A percentile compares a stretch with the other conserved stretches of the same genome.
phyloP scores from a whole-genome alignment of 2,329 filamentous ascomycete species.

The Fusarium fracticaudum region DNA sequence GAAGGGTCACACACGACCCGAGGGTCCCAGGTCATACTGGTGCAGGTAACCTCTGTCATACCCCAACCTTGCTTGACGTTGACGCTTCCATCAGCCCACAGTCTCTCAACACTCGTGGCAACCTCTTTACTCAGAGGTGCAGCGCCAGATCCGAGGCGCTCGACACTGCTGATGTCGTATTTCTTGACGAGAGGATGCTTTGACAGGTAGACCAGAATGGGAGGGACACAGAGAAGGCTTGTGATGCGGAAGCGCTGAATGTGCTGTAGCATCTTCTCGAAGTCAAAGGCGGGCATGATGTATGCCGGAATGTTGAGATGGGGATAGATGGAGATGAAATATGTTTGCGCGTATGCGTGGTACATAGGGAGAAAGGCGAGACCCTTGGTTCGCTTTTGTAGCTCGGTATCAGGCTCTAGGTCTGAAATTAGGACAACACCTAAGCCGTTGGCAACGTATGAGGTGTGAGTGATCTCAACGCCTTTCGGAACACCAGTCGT shows the following conservation, averaged over 20 bases:
- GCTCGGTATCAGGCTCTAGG: conserved; percentile 58
- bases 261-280: conserved; percentile 74
- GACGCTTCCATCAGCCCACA: conserved; percentile 54
- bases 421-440: conserved; percentile 59
- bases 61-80: conserved; percentile 77
- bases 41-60: conserved; percentile 86
- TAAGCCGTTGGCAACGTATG: conserved; percentile 76
- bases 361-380: conserved; percentile 82
- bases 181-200: conserved; percentile 73
- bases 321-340: conserved; percentile 69
- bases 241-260: conserved; percentile 76
- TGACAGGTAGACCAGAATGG: conserved; percentile 76
- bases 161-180: conserved; percentile 75
- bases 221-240: conserved; percentile 73
- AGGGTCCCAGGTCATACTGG: conserved; percentile 73
- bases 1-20: conserved; percentile 53
- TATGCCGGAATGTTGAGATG: conserved; percentile 71
- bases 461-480: conserved; percentile 79
- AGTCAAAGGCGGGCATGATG: conserved; percentile 82
- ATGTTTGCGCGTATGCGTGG: conserved; percentile 77
- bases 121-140: conserved; percentile 71
- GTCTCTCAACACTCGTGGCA: conserved; percentile 55
- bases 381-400: conserved; percentile 49
- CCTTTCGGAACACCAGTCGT: conserved; percentile 86
- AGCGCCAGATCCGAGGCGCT: conserved; percentile 69